Percentiles rank a stretch among this genome's conserved stretches.
Evolutionary conservation across 176 grass and related monocot species (phyloP).

Genomic region (Otatea glauca): DNA sequence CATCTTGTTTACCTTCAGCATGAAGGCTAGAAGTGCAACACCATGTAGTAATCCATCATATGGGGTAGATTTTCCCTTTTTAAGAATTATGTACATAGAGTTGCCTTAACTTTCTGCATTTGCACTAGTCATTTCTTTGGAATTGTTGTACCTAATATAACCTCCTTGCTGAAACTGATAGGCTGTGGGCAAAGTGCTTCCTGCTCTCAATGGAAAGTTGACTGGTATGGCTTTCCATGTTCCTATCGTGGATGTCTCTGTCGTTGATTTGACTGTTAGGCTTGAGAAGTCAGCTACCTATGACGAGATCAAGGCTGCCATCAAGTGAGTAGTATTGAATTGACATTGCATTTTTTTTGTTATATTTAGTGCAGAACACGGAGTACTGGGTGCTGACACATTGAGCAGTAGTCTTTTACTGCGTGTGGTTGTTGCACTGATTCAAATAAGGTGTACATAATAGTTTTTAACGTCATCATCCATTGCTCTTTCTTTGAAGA

Average conservation of each 20-base stretch:
- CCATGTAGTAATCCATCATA: background rate
- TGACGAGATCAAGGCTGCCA: conserved; percentile 76
- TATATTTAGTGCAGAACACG: background rate
- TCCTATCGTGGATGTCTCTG: conserved; percentile 74
- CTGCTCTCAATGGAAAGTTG: conserved; percentile 75
- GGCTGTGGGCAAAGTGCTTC: conserved; percentile 83
- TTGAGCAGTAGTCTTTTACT: background rate
- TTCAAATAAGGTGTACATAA: background rate
- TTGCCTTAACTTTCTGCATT: background rate
- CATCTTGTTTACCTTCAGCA: background rate
- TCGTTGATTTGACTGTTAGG: conserved; percentile 76
- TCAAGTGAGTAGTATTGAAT: conserved; percentile 60
- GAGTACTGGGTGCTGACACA: background rate
- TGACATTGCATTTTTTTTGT: background rate
- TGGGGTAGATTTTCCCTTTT: background rate
- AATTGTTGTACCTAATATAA: background rate
- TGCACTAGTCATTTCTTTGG: background rate
- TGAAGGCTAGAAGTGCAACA: background rate
- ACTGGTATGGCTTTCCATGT: conserved; percentile 86
- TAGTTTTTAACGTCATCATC: background rate
- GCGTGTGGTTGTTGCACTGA: background rate
- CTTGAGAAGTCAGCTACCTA: conserved; percentile 73
- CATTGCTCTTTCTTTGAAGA: background rate
- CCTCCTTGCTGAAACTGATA: background rate
- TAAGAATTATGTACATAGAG: background rate